Conservation (phyloP, 2,329 filamentous ascomycete species). For the Parascedosporium putredinis region DNA sequence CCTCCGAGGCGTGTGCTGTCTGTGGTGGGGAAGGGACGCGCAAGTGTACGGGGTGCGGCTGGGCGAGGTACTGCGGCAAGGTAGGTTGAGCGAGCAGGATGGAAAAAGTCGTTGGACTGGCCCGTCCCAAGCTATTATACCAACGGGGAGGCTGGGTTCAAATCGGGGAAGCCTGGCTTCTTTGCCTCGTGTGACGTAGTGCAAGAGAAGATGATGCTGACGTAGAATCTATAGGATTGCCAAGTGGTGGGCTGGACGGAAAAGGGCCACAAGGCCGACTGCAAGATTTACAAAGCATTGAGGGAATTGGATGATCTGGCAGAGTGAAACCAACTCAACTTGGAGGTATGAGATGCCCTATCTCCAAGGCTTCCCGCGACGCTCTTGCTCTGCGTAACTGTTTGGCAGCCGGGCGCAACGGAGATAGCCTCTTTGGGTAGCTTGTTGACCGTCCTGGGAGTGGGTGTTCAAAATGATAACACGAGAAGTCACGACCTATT, state of each 20-base stretch:
- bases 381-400: no score
- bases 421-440: no score
- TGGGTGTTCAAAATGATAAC: no score
- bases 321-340: not conserved
- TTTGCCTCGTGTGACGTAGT: not conserved
- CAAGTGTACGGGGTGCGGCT: slow-evolving; percentile 32
- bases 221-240: slow-evolving; percentile 9
- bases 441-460: no score
- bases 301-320: slow-evolving; percentile 9
- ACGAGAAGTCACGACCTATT: no score
- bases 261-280: slow-evolving; percentile 12
- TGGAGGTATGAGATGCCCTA: no score
- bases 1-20: slow-evolving; percentile 15
- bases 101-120: no score
- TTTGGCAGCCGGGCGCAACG: no score
- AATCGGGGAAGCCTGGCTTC: no score
- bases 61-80: slow-evolving; percentile 35
- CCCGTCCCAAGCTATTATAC: no score
- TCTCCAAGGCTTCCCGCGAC: no score
- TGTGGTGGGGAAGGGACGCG: slow-evolving; percentile 21
- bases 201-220: not conserved
- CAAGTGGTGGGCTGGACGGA: slow-evolving; percentile 13
- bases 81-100: slow-evolving; percentile 16
- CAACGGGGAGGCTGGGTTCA: no score
- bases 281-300: slow-evolving; percentile 12